Base-by-base conservation (phyloP, 768 basidiomycete genomes). In the Serpula lacrymans region DNA sequence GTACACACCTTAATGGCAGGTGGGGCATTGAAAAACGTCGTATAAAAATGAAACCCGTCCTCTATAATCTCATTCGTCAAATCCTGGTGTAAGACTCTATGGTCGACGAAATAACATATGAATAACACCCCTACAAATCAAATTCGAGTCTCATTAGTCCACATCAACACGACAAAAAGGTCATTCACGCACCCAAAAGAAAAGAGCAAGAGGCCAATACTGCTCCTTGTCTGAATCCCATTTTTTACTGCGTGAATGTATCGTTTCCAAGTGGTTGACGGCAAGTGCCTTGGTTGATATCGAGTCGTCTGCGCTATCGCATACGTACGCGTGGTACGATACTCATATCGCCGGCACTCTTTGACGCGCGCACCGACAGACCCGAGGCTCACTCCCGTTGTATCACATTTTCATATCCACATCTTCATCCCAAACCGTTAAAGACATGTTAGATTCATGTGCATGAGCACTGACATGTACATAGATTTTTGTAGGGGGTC, bases 181-280 rank as follows among this genome's bases (percentile, higher is more conserved):
- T 16, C 27, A 10, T 16, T 22, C 27, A 60, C 76, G 67, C 57
- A 80, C 92, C 93, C 29, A 97, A 73, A 53, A 95, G 87, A 69
- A 97, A 97, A 44, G 86, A 90, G 40, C 84, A 81, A 22, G 91
- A 84, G 28, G 83, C 81, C 30, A 95, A 75, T 20, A 95, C 80
- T n/a, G 88, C 84, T 29, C 88, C 91, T 59, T 90, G 83, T 58
- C 77, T 76, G 74, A 95, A 97, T 33, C 87, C 86, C 91, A 95
- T 94, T 13, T 30, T 54, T n/a, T n/a, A n/a, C n/a, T 12, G 37
- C 16, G 10, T 35, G 14, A n/a, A n/a, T n/a, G n/a, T n/a, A n/a
- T n/a, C n/a, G n/a, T n/a, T n/a, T n/a, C n/a, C n/a, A n/a, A n/a
- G n/a, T n/a, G n/a, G n/a, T n/a, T n/a, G n/a, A n/a, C n/a, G n/a